phyloP scores from a whole-genome alignment of 768 basidiomycete species.

The Phanerochaete sordida region DNA sequence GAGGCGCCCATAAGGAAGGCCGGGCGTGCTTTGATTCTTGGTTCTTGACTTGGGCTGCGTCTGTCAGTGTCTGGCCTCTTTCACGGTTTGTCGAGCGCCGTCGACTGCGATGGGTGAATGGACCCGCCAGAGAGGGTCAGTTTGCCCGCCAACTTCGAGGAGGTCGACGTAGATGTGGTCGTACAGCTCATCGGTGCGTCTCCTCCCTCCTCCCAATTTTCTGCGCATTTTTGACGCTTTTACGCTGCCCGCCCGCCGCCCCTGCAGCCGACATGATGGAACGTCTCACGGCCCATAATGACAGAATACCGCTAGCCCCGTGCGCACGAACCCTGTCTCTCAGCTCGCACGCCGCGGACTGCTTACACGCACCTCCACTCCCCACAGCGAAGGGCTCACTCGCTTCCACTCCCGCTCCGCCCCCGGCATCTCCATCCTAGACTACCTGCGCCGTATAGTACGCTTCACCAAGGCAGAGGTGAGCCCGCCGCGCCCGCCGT shows the following conservation, averaged over 20 bases:
- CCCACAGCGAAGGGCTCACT: slow-evolving; percentile 76
- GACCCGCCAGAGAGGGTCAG: slow-evolving; percentile 74
- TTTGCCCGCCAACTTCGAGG: slow-evolving; percentile 82
- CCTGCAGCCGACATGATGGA: slow-evolving; percentile 90
- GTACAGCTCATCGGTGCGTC: slow-evolving; percentile 82
- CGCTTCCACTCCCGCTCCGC: slow-evolving; percentile 95
- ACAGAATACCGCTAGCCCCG: slow-evolving; percentile 88
- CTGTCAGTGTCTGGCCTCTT: too few relatives aligned
- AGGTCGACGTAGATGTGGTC: slow-evolving; percentile 78
- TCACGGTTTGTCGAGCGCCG: slow-evolving; percentile 9
- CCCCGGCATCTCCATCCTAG: slow-evolving; percentile 82
- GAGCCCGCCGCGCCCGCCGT: slow-evolving; percentile 17
- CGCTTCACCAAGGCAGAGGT: slow-evolving; percentile 96
- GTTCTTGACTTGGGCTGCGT: too few relatives aligned
- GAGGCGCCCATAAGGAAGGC: too few relatives aligned
- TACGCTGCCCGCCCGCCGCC: too few relatives aligned
- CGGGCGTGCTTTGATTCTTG: too few relatives aligned
- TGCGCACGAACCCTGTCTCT: slow-evolving; percentile 32
- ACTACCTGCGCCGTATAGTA: slow-evolving; percentile 93
- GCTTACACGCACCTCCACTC: slow-evolving; percentile 15
- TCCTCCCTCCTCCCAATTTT: slow-evolving; percentile 2
- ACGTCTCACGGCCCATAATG: slow-evolving; percentile 93
- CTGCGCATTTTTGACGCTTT: slow-evolving; percentile 14
- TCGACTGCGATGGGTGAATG: slow-evolving; percentile 77
- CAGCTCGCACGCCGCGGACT: slow-evolving; percentile 12